Evolutionary conservation across 2,329 filamentous ascomycete genomes (phyloP).

Genomic region (Sporothrix protearum): DNA sequence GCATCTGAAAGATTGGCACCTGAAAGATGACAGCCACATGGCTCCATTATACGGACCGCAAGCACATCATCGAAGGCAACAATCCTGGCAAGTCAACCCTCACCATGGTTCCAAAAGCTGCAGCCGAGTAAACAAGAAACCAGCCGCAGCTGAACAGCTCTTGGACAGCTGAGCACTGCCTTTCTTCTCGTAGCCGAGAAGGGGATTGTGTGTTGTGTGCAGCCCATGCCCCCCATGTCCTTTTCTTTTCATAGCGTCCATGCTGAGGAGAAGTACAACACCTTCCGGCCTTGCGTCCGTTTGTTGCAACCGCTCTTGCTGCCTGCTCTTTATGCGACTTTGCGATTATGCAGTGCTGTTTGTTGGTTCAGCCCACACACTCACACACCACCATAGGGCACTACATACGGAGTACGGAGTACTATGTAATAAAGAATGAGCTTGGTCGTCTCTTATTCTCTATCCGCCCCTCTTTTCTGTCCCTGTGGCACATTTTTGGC

Average conservation of each 20-base stretch:
- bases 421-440: too few species aligned
- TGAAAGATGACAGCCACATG: not conserved
- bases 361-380: not conserved
- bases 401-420: too few species aligned
- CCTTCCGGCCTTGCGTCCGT: not conserved
- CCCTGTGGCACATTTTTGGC: not conserved
- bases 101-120: not conserved
- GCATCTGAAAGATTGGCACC: too few species aligned
- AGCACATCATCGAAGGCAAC: not conserved
- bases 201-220: not conserved
- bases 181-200: not conserved
- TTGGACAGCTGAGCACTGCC: not conserved
- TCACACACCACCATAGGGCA: not conserved
- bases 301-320: not conserved
- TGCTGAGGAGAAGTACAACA: not conserved
- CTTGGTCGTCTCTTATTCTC: conserved; percentile 14
- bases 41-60: not conserved
- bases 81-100: not conserved
- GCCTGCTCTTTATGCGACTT: not conserved
- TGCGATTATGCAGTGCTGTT: not conserved
- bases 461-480: conserved; percentile 7
- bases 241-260: not conserved
- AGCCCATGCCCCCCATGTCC: not conserved
- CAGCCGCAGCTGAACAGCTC: not conserved
- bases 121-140: not conserved